Percentiles rank a stretch among this genome's conserved stretches.
Evolutionary conservation across 2,329 filamentous ascomycete species (phyloP).

Genomic region (Pyrenochaeta sp.): DNA sequence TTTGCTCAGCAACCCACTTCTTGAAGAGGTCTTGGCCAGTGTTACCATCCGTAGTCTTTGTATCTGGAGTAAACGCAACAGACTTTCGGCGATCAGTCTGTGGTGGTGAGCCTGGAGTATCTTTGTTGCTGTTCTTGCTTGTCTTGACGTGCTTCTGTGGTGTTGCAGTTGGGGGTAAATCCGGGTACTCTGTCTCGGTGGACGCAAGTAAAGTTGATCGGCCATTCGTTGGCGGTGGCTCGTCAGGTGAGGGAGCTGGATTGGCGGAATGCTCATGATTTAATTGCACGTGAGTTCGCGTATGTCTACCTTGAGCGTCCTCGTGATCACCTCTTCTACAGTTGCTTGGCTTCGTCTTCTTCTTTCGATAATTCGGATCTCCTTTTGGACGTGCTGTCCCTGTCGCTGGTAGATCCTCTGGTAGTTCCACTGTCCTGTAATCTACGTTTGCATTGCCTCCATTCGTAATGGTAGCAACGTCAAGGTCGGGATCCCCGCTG

Average conservation of each 20-base stretch:
- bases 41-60: conserved; percentile 66
- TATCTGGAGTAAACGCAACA: conserved; percentile 71
- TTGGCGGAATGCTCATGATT: conserved; percentile 5
- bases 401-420: conserved; percentile 16
- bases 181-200: conserved; percentile 34
- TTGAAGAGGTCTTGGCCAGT: conserved; percentile 62
- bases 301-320: conserved; percentile 3
- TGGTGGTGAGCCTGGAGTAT: conserved; percentile 35
- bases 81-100: conserved; percentile 59
- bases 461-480: conserved; percentile 5
- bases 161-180: conserved; percentile 19
- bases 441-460: conserved; percentile 17
- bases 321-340: conserved; percentile 25
- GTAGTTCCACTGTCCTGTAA: conserved; percentile 6
- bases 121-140: conserved; percentile 21
- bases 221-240: conserved; percentile 13
- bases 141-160: conserved; percentile 25
- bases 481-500: conserved; percentile 6
- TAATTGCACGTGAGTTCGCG: conserved; percentile 12
- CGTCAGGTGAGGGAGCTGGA: conserved; percentile 34
- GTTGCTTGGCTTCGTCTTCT: conserved; percentile 34
- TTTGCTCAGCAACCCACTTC: conserved; percentile 55
- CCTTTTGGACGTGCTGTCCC: conserved; percentile 31
- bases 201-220: conserved; percentile 40
- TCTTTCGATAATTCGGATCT: conserved; percentile 49